These are phyloP conservation scores for Aspergillus sp. DNA, from an alignment of 2,329 filamentous ascomycete species.

Conservation along the genomic window DNA sequence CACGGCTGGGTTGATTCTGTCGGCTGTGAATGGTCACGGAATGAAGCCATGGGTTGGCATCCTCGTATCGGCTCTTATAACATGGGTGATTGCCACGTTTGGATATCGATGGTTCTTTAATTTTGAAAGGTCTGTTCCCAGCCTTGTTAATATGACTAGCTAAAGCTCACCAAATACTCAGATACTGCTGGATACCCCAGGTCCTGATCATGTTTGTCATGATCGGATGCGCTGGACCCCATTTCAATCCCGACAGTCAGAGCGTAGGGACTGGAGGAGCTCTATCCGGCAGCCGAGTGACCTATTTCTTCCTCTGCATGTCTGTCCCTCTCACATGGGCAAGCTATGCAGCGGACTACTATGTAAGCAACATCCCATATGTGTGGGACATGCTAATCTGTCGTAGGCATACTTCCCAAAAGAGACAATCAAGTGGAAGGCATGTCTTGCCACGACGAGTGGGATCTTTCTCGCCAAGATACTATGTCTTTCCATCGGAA, in stretches of 20 bases:
- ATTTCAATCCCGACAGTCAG: constrained; percentile 15
- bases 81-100: constrained; percentile 25
- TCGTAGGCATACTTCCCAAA: neutral
- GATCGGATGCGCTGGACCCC: constrained; percentile 31
- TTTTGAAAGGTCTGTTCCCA: constrained; percentile 31
- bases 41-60: constrained; percentile 30
- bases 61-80: constrained; percentile 24
- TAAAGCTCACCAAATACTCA: neutral
- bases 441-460: neutral
- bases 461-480: neutral
- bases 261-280: neutral
- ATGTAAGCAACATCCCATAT: constrained; percentile 25
- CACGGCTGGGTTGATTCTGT: constrained; percentile 34
- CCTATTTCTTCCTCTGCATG: constrained; percentile 27
- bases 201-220: constrained; percentile 32
- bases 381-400: constrained; percentile 1
- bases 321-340: constrained; percentile 26
- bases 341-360: constrained; percentile 31
- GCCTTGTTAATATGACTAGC: neutral
- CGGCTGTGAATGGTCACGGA: constrained; percentile 26
- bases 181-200: constrained; percentile 33
- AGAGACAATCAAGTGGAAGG: neutral
- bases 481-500: neutral
- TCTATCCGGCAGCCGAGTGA: constrained; percentile 22
- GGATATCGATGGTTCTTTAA: constrained; percentile 32